These are phyloP conservation scores for Diaporthe ampelina DNA, from an alignment of 2,329 filamentous ascomycete species.

Conservation along the genomic window DNA sequence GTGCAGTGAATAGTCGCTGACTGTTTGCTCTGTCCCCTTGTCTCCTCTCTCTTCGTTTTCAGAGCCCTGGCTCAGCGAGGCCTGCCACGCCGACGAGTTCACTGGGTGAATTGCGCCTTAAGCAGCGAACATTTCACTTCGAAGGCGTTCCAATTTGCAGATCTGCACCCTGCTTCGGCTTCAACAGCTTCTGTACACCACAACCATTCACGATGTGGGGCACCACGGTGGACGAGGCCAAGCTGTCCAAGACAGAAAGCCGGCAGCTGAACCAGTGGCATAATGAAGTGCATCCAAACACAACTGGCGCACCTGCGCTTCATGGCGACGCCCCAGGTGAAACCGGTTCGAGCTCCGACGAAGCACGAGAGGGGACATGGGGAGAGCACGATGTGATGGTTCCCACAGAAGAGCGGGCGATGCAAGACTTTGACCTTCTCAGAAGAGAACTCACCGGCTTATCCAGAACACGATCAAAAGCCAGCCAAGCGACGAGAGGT, in stretches of 20 bases:
- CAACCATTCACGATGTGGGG: slow-evolving; percentile 36
- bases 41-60: background rate
- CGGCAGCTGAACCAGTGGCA: slow-evolving; percentile 39
- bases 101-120: background rate
- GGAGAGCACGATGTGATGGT: slow-evolving; percentile 38
- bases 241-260: slow-evolving; percentile 15
- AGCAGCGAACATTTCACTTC: background rate
- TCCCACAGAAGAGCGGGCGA: slow-evolving; percentile 28
- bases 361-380: slow-evolving; percentile 34
- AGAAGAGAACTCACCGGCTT: slow-evolving; percentile 29
- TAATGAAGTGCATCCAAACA: slow-evolving; percentile 11
- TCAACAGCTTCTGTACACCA: background rate
- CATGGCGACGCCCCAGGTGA: background rate
- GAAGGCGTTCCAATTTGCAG: background rate
- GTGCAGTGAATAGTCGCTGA: background rate
- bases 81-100: background rate
- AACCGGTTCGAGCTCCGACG: slow-evolving; percentile 11
- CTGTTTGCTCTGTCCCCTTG: background rate
- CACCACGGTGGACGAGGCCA: slow-evolving; percentile 32
- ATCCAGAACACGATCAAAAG: slow-evolving; percentile 24
- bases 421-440: slow-evolving; percentile 27
- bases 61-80: background rate
- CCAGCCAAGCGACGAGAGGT: slow-evolving; percentile 31
- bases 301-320: background rate
- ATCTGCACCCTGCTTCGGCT: background rate